phyloP scores from a whole-genome alignment of 441 rosid species.

The Aleurites moluccanus region DNA sequence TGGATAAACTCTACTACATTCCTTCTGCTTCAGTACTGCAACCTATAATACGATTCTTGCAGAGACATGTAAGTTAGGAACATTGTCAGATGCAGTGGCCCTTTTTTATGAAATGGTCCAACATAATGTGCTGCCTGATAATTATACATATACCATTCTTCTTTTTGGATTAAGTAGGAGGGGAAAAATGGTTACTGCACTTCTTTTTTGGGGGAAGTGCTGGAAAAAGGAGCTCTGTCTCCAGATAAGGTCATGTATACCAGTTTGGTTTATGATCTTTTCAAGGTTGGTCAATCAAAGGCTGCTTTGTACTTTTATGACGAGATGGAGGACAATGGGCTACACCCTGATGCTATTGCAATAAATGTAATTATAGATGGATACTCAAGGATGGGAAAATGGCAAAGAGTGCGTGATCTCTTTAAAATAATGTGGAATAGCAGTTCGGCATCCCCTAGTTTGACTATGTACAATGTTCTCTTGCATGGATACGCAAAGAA shows the following conservation, averaged over 20 bases:
- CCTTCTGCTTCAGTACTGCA: constrained; percentile 60
- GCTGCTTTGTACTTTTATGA: constrained; percentile 47
- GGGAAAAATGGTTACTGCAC: constrained; percentile 65
- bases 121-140: constrained; percentile 56
- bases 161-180: constrained; percentile 66
- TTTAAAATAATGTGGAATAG: constrained; percentile 42
- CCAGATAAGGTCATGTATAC: constrained; percentile 52
- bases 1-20: constrained; percentile 47
- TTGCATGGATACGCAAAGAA: constrained; percentile 72
- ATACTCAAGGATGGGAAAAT: constrained; percentile 64
- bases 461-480: constrained; percentile 71
- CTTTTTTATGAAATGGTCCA: constrained; percentile 68
- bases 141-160: constrained; percentile 61
- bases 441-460: constrained; percentile 44
- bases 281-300: constrained; percentile 64
- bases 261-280: constrained; percentile 65
- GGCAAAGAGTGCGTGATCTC: constrained; percentile 37
- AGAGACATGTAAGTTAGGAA: constrained; percentile 59
- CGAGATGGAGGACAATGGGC: constrained; percentile 48
- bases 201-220: constrained; percentile 50
- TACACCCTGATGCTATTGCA: constrained; percentile 54
- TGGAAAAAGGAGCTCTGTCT: constrained; percentile 40
- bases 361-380: constrained; percentile 57
- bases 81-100: constrained; percentile 54
- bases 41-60: constrained; percentile 67